Base-by-base conservation (phyloP, 1,139 yeast genomes). In the Zygosaccharomyces pseudobailii region DNA sequence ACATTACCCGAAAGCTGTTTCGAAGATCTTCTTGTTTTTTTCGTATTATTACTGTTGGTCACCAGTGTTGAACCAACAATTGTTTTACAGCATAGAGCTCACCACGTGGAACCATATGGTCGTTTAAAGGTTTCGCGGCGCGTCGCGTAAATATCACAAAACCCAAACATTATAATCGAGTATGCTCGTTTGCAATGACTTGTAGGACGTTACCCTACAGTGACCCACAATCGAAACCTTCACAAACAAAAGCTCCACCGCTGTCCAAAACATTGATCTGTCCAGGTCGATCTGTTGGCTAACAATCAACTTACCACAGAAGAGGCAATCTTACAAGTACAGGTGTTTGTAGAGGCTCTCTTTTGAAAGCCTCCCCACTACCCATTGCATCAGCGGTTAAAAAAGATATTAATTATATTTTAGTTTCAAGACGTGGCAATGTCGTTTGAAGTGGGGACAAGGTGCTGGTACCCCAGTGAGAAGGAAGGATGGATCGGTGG, bases 401-500 rank as follows among this genome's bases (percentile, higher is more conserved):
- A 13, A 25, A n/a, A n/a, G n/a, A 25, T 24, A 10, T 19, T 21
- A 22, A 31, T 28, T 31, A 30, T 19, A 9, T 28, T 19, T 38
- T 27, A 25, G 5, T 20, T n/a, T 25, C 28, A 28, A 40, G 27
- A 30, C 36, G 35, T 21, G 31, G 42, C 40, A 33, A 59, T 58
- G 63, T 55, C 67, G 17, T 66, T 62, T 45, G 69, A 66, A 45
- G 63, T 65, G 20, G 70, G 70, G 28, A 65, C 69, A 24, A 90
- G 96, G 61, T 90, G 97, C 72, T 92, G 98, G 98, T 83, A 86
- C 60, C 96, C 95, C 30, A 94, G 87, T 67, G 88, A 84, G 53
- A 75, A 77, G 48, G 78, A 80, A 58, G 98, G 97, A 31, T 92
- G 97, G 96, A 74, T 89, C 36, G 95, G 96, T 37, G 94, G 89